Evolutionary conservation across 148 eudicot genomes (phyloP).

Genomic region (Rhododendron williamsianum): DNA sequence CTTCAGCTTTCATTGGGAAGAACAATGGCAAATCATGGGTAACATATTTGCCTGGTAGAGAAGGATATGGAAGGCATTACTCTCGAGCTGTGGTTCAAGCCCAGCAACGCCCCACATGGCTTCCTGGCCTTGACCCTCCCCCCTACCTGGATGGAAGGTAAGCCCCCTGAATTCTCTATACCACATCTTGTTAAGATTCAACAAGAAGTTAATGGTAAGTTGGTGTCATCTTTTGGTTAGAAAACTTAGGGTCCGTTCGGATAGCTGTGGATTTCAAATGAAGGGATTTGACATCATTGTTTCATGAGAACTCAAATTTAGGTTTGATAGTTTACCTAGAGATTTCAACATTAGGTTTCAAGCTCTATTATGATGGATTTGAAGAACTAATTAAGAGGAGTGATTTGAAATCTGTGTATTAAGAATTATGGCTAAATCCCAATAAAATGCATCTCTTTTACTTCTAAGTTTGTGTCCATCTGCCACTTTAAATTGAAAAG

Average conservation of each 20-base stretch:
- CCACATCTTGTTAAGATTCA: neutral
- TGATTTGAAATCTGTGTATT: neutral
- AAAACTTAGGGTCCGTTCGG: neutral
- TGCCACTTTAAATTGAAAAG: neutral
- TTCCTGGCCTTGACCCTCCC: conserved; percentile 94
- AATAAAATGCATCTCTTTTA: neutral
- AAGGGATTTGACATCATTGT: neutral
- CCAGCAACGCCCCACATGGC: conserved; percentile 78
- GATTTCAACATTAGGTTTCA: neutral
- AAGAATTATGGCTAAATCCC: neutral
- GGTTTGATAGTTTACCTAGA: neutral
- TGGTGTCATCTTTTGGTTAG: neutral
- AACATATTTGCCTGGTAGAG: conserved; percentile 11
- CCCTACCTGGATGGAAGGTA: conserved; percentile 88
- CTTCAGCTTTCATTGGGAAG: conserved; percentile 37
- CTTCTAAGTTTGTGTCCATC: neutral
- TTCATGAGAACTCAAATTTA: neutral
- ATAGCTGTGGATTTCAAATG: neutral
- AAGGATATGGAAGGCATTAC: conserved; percentile 13
- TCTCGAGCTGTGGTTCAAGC: conserved; percentile 37
- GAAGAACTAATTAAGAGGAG: neutral
- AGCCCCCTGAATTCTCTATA: neutral
- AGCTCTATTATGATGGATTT: neutral
- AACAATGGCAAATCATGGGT: conserved; percentile 21
- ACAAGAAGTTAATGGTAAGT: neutral